Evolutionary conservation across 306 rosid species (phyloP).

Genomic region (Nissolia schottii): DNA sequence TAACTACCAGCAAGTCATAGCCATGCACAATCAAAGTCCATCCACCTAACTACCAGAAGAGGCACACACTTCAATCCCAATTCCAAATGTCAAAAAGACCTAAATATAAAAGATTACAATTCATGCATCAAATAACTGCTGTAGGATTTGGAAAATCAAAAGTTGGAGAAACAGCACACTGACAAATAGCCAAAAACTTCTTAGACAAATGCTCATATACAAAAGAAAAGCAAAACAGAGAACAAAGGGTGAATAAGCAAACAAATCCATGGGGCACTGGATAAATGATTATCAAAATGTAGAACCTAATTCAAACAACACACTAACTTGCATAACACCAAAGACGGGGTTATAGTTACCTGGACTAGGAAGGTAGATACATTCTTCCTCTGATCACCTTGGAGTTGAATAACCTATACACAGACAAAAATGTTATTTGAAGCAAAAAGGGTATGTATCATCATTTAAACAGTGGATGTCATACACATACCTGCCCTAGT

Average conservation of each 20-base stretch:
- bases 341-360: conserved; percentile 34
- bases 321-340: background rate
- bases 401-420: conserved; percentile 84
- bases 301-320: background rate
- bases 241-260: background rate
- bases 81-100: background rate
- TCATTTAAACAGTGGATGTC: background rate
- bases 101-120: background rate
- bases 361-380: conserved; percentile 61
- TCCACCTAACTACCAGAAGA: background rate
- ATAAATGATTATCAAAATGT: background rate
- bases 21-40: background rate
- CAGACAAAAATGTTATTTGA: conserved; percentile 9
- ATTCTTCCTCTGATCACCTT: conserved; percentile 81
- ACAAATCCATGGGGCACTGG: background rate
- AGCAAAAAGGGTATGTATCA: background rate
- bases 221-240: background rate
- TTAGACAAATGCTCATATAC: background rate
- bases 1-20: background rate
- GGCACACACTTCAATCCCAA: background rate
- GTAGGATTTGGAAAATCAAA: background rate
- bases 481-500: conserved; percentile 69
- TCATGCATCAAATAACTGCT: background rate
- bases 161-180: background rate
- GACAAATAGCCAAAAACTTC: background rate